phyloP scores from a whole-genome alignment of 208 protist genomes.

The Crithidia expoeki region DNA sequence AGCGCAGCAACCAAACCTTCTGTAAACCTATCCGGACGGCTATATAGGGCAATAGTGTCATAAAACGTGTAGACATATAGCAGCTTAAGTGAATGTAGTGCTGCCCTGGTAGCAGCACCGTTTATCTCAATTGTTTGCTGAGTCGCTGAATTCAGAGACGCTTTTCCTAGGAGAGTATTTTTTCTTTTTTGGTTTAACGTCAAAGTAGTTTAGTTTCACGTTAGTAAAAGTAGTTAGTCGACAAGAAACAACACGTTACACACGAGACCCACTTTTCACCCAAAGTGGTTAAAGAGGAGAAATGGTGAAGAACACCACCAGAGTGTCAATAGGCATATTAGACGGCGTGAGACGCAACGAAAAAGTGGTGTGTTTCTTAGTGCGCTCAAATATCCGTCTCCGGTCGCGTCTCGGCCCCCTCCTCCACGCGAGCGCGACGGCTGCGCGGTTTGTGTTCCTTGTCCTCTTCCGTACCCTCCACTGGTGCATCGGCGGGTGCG shows the following conservation, averaged over 20 bases:
- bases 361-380: no score
- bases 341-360: no score
- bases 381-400: slow-evolving; percentile 33
- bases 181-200: neutral
- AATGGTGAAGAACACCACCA: neutral
- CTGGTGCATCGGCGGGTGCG: neutral
- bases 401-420: slow-evolving; percentile 6
- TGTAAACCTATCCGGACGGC: no score
- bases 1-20: no score
- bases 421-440: slow-evolving; percentile 20
- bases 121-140: no score
- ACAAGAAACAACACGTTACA: slow-evolving; percentile 9
- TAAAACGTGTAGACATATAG: no score
- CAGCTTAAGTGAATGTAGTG: no score
- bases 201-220: neutral
- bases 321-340: neutral
- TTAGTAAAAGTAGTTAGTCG: slow-evolving; percentile 1
- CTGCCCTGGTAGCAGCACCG: no score
- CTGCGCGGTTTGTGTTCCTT: slow-evolving; percentile 8
- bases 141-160: no score
- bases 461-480: slow-evolving; percentile 12
- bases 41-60: no score
- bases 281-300: neutral
- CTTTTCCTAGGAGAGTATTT: no score
- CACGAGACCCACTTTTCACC: neutral